These are phyloP conservation scores for Podaxis mareebaensis DNA, from an alignment of 768 basidiomycete species.

Conservation along the genomic window DNA sequence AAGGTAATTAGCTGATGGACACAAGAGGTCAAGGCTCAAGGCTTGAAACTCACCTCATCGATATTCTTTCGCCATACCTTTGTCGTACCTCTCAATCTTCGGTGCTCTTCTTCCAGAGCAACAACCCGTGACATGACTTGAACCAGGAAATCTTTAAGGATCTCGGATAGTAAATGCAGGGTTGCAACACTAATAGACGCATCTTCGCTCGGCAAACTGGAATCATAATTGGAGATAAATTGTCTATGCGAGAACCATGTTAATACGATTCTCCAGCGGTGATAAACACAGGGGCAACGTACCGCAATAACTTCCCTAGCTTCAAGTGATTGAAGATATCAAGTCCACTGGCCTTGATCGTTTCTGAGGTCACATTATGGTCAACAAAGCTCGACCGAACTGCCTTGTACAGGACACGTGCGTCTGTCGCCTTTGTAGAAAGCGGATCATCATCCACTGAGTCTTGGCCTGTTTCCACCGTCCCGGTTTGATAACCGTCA, in stretches of 20 bases:
- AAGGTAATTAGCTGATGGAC: background rate
- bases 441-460: slow-evolving; percentile 16
- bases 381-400: background rate
- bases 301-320: slow-evolving; percentile 7
- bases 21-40: background rate
- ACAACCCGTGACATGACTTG: slow-evolving; percentile 53
- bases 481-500: background rate
- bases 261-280: background rate
- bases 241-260: slow-evolving; percentile 12
- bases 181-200: slow-evolving; percentile 17
- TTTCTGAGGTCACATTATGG: background rate
- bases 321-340: slow-evolving; percentile 8
- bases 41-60: slow-evolving; percentile 36
- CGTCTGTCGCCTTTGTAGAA: background rate
- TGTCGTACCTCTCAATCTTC: slow-evolving; percentile 53
- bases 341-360: background rate
- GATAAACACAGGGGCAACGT: background rate
- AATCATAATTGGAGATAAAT: slow-evolving; percentile 20
- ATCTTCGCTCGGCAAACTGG: slow-evolving; percentile 12
- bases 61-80: slow-evolving; percentile 58
- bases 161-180: slow-evolving; percentile 27
- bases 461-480: slow-evolving; percentile 5
- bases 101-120: slow-evolving; percentile 58
- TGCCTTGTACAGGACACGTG: background rate
- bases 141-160: slow-evolving; percentile 52